phyloP scores from a whole-genome alignment of 768 basidiomycete genomes.

The Rhodotorula paludigena region DNA sequence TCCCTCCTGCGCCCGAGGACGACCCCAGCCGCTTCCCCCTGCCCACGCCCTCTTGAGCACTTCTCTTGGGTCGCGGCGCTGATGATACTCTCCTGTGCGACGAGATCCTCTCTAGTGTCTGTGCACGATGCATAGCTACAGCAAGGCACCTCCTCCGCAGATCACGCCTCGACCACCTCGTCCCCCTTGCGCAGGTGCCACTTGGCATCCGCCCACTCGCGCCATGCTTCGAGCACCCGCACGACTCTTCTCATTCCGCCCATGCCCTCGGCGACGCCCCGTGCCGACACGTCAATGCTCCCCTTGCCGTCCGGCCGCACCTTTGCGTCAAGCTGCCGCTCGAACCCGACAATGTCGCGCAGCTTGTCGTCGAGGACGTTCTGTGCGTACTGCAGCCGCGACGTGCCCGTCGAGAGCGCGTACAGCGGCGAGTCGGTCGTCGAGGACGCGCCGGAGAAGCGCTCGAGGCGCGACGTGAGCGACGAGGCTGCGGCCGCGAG shows the following conservation, averaged over 20 bases:
- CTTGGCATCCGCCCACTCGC: no score
- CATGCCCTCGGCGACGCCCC: not conserved
- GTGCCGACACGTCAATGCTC: not conserved
- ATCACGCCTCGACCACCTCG: no score
- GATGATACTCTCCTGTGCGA: no score
- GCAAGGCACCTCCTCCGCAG: no score
- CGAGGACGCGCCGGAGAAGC: not conserved
- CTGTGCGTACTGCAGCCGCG: conserved; percentile 7
- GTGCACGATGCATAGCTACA: no score
- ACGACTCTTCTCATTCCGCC: conserved; percentile 3
- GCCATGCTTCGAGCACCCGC: not conserved
- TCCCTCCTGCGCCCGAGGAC: no score
- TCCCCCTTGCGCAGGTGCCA: no score
- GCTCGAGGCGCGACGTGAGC: not conserved
- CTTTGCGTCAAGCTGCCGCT: not conserved
- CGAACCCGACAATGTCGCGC: conserved; percentile 1
- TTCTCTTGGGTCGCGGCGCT: no score
- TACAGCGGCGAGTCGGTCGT: not conserved
- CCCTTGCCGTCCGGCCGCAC: not conserved
- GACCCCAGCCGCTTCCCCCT: no score
- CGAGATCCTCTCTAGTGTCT: no score
- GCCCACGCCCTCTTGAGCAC: no score
- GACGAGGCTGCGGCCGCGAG: not conserved
- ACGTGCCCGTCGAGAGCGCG: not conserved
- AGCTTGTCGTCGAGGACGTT: conserved; percentile 12